These are phyloP conservation scores for Coniella vitis DNA, from an alignment of 2,329 filamentous ascomycete species.

Conservation along the genomic window DNA sequence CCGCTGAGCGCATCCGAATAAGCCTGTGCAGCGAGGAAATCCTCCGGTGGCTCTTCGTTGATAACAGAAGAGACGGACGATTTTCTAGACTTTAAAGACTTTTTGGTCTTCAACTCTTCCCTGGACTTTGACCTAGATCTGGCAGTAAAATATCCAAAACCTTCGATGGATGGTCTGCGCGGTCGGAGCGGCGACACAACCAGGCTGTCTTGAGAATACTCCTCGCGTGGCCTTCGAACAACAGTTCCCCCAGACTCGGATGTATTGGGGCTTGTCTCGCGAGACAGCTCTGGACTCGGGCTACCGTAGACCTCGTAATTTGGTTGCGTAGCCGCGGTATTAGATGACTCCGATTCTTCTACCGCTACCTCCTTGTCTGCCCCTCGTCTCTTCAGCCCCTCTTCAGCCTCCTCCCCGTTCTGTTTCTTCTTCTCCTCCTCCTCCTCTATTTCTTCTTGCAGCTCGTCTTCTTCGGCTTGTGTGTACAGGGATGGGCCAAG, in stretches of 20 bases:
- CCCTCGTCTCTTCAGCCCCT: background rate
- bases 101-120: conserved; percentile 41
- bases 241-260: conserved; percentile 31
- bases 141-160: conserved; percentile 41
- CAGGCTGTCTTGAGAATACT: conserved; percentile 56
- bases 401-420: background rate
- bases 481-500: background rate
- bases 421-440: background rate
- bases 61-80: conserved; percentile 52
- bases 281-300: conserved; percentile 29
- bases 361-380: background rate
- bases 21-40: conserved; percentile 32
- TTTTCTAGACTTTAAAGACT: conserved; percentile 44
- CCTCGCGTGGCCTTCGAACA: conserved; percentile 27
- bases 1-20: conserved; percentile 30
- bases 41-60: conserved; percentile 38
- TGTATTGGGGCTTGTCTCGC: conserved; percentile 17
- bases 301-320: conserved; percentile 50
- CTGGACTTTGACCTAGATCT: conserved; percentile 31
- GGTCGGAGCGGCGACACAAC: conserved; percentile 49
- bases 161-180: conserved; percentile 40
- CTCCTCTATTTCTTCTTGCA: background rate
- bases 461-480: conserved; percentile 2
- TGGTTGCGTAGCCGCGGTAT: conserved; percentile 33
- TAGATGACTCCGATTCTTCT: conserved; percentile 27